Percentiles rank a stretch among this genome's conserved stretches.
Conservation (phyloP, 345 rosid genomes). For the Cochlearia excelsa region DNA sequence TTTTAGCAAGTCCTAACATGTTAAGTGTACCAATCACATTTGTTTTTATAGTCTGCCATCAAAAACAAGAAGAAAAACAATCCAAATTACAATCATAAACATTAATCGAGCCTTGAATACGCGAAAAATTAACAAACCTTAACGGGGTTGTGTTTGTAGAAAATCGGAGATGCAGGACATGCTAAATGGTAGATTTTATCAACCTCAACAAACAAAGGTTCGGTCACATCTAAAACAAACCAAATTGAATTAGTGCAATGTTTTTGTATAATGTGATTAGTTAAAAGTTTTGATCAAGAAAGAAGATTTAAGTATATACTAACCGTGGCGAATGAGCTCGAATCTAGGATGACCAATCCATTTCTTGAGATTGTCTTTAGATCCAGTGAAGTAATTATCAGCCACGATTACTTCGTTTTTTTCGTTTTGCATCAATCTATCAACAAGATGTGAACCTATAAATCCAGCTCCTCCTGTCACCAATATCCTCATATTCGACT, state of each 20-base stretch:
- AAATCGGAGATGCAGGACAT: conserved; percentile 96
- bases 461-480: conserved; percentile 96
- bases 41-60: conserved; percentile 70
- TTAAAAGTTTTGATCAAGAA: background rate
- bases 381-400: conserved; percentile 92
- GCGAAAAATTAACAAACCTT: conserved; percentile 50
- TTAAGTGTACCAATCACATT: conserved; percentile 84
- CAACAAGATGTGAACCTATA: conserved; percentile 90
- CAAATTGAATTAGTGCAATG: too few species aligned
- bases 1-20: conserved; percentile 87
- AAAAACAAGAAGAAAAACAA: background rate
- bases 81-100: background rate
- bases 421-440: conserved; percentile 83
- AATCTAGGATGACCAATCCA: conserved; percentile 97
- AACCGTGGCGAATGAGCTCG: conserved; percentile 94
- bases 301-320: conserved; percentile 7
- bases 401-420: conserved; percentile 87
- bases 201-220: conserved; percentile 75
- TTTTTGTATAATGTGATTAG: too few species aligned
- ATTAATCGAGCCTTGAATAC: background rate
- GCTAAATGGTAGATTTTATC: conserved; percentile 96
- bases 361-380: conserved; percentile 77
- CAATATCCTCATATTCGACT: conserved; percentile 94
- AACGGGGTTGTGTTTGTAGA: conserved; percentile 87
- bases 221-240: conserved; percentile 61